Conservation (phyloP, 2,329 filamentous ascomycete genomes). For the Sporothrix schenckii region DNA sequence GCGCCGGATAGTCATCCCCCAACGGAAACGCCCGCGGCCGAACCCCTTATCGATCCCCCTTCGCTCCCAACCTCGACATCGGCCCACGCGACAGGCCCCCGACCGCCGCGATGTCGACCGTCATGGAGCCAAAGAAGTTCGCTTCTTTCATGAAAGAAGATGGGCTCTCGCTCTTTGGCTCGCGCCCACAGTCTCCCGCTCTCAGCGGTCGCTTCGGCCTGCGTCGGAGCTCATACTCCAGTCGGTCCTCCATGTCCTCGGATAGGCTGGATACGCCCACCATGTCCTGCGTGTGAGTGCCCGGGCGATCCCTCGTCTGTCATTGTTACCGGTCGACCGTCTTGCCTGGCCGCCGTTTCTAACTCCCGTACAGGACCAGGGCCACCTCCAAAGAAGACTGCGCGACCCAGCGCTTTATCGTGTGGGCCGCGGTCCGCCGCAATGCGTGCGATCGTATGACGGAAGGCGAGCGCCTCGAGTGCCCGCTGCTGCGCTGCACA, state of each 20-base stretch:
- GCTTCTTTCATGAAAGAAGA: slow-evolving; percentile 37
- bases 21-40: slow-evolving; percentile 5
- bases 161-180: not conserved
- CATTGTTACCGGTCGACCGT: not conserved
- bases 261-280: not conserved
- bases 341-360: not conserved
- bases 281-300: slow-evolving; percentile 37
- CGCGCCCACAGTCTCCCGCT: slow-evolving; percentile 34
- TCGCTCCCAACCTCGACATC: not conserved
- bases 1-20: slow-evolving; percentile 9
- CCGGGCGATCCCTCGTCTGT: not conserved
- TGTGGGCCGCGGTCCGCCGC: slow-evolving; percentile 60
- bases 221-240: slow-evolving; percentile 33
- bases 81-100: not conserved
- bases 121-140: slow-evolving; percentile 37
- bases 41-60: slow-evolving; percentile 3
- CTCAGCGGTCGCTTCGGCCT: slow-evolving; percentile 34
- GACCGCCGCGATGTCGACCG: slow-evolving; percentile 26
- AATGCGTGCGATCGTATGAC: slow-evolving; percentile 55
- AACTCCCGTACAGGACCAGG: slow-evolving; percentile 46
- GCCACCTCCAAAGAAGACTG: slow-evolving; percentile 54
- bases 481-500: slow-evolving; percentile 56
- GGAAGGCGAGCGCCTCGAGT: slow-evolving; percentile 53
- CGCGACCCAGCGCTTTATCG: slow-evolving; percentile 58
- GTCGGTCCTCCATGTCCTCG: slow-evolving; percentile 28